These are phyloP conservation scores for Aspergillus pseudoterreus DNA, from an alignment of 2,329 filamentous ascomycete genomes.

Conservation along the genomic window DNA sequence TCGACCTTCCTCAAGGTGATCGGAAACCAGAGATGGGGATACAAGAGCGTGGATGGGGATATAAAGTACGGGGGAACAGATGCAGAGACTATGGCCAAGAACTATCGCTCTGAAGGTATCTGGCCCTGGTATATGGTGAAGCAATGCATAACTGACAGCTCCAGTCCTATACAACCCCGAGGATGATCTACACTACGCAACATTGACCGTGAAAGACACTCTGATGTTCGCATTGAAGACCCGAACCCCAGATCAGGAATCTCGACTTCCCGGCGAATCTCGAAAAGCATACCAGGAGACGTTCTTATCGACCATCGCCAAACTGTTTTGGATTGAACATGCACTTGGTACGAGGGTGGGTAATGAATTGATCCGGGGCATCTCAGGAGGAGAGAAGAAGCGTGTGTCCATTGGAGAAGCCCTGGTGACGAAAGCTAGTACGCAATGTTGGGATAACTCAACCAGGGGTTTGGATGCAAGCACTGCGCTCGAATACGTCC, in stretches of 20 bases:
- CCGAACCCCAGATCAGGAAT: slow-evolving; percentile 61
- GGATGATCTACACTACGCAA: slow-evolving; percentile 71
- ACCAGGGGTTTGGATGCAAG: slow-evolving; percentile 71
- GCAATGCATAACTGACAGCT: slow-evolving; percentile 5
- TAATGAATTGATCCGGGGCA: slow-evolving; percentile 68
- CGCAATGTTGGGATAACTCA: slow-evolving; percentile 74
- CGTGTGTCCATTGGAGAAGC: slow-evolving; percentile 80
- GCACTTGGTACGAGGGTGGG: slow-evolving; percentile 71
- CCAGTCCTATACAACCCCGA: slow-evolving; percentile 72
- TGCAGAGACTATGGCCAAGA: slow-evolving; percentile 49
- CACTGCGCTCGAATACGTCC: slow-evolving; percentile 70
- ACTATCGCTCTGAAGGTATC: slow-evolving; percentile 43
- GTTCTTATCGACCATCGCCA: slow-evolving; percentile 65
- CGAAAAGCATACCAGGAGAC: slow-evolving; percentile 58
- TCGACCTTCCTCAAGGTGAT: slow-evolving; percentile 84
- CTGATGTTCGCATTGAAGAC: slow-evolving; percentile 69
- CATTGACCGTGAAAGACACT: slow-evolving; percentile 72
- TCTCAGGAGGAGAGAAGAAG: slow-evolving; percentile 70
- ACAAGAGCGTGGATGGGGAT: slow-evolving; percentile 55
- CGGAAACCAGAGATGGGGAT: slow-evolving; percentile 63
- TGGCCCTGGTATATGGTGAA: background rate
- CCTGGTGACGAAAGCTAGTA: slow-evolving; percentile 60
- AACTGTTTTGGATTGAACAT: slow-evolving; percentile 68
- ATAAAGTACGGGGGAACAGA: slow-evolving; percentile 55
- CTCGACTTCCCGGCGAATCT: slow-evolving; percentile 59